Percentiles rank a stretch among this genome's conserved stretches.
These are phyloP conservation scores for Hygrocybe coccinea DNA, from an alignment of 768 basidiomycete species.

Conservation along the genomic window DNA sequence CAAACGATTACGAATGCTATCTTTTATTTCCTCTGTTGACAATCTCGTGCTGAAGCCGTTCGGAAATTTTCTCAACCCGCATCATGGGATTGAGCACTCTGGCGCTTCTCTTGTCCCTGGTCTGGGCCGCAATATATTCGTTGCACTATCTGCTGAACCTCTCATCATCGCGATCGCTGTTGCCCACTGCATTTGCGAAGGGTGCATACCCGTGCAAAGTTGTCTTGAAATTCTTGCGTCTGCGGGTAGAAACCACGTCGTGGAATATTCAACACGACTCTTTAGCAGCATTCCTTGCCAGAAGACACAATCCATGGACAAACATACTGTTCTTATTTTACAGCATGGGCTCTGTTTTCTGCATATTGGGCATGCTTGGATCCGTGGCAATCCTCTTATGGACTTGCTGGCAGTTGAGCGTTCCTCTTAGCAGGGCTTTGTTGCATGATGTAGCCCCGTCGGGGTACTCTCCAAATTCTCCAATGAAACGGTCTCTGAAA, in stretches of 20 bases:
- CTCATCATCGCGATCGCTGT: background rate
- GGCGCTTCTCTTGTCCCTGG: background rate
- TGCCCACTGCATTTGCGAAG: background rate
- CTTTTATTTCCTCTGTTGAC: too few species aligned
- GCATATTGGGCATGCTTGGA: conserved; percentile 45
- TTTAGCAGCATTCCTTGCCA: conserved; percentile 34
- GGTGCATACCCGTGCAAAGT: conserved; percentile 9
- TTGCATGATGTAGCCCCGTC: conserved; percentile 4
- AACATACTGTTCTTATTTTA: conserved; percentile 39
- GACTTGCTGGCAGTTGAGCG: conserved; percentile 24
- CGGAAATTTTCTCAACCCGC: too few species aligned
- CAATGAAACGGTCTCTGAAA: background rate
- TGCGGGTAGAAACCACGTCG: conserved; percentile 44
- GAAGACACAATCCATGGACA: conserved; percentile 22
- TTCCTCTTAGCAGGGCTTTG: conserved; percentile 3
- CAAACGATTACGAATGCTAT: too few species aligned
- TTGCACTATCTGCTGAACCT: background rate
- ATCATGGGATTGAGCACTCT: too few species aligned
- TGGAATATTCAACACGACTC: conserved; percentile 49
- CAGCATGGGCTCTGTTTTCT: conserved; percentile 43
- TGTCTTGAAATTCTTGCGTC: conserved; percentile 28
- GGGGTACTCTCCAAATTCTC: conserved; percentile 3
- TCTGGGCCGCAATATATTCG: background rate
- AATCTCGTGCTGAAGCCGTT: too few species aligned
- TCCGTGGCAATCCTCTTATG: conserved; percentile 38